A percentile compares a stretch with the other conserved stretches of the same genome.
Evolutionary conservation across 73 alveolate species (phyloP).

Genomic region (Paramecium tetraurelia): DNA sequence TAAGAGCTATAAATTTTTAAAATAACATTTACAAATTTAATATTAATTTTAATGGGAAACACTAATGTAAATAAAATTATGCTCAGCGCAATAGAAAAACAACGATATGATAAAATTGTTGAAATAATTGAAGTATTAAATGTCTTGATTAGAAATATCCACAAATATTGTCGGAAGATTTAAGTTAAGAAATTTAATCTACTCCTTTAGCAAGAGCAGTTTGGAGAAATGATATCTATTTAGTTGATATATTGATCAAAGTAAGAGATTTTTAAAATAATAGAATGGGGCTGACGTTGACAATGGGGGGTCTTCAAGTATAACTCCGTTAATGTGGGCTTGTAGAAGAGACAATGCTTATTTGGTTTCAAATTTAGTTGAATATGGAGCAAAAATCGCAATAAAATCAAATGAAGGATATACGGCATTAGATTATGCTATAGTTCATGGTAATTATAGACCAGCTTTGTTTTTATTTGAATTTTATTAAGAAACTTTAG

Average conservation of each 20-base stretch:
- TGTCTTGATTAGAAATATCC: not conserved
- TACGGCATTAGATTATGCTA: constrained; percentile 59
- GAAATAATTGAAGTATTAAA: not conserved
- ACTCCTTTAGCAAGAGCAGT: constrained; percentile 61
- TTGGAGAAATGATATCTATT: constrained; percentile 57
- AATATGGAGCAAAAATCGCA: constrained; percentile 36
- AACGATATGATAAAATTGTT: not conserved
- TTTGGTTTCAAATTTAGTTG: constrained; percentile 33
- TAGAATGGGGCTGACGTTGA: constrained; percentile 41
- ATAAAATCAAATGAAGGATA: constrained; percentile 52
- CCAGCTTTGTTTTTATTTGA: constrained; percentile 37
- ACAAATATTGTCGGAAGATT: not conserved
- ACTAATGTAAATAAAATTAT: not conserved
- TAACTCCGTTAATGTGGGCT: constrained; percentile 67
- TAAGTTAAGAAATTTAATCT: not conserved
- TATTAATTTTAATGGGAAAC: not conserved
- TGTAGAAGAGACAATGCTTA: constrained; percentile 55
- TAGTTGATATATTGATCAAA: constrained; percentile 49
- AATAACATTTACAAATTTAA: not conserved
- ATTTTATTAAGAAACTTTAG: constrained; percentile 19
- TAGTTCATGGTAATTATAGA: constrained; percentile 54
- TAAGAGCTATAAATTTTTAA: not conserved
- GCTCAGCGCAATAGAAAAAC: constrained; percentile 7
- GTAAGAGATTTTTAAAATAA: not conserved
- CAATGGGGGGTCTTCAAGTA: constrained; percentile 39